phyloP scores from a whole-genome alignment of 495 filamentous ascomycete genomes.

The Glutinoglossum americanum region DNA sequence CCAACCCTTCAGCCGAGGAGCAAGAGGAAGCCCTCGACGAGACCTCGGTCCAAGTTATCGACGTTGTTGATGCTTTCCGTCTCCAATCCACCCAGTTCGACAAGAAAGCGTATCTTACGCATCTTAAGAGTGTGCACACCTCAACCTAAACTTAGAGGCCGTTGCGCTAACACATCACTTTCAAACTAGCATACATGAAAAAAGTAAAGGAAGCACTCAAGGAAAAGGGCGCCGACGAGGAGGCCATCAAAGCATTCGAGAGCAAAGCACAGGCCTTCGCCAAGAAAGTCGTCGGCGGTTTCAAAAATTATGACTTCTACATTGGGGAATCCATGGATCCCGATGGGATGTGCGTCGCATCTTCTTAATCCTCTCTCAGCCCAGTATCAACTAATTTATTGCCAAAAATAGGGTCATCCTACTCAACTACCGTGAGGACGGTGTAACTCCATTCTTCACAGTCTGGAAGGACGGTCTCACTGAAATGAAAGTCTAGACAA shows the following conservation, averaged over 20 bases:
- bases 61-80: conserved; percentile 84
- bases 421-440: conserved; percentile 94
- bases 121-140: conserved; percentile 52
- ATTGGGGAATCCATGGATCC: conserved; percentile 77
- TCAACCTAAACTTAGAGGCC: background rate
- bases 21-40: conserved; percentile 54
- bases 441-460: conserved; percentile 67
- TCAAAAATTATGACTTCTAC: conserved; percentile 90
- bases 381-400: background rate
- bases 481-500: conserved; percentile 86
- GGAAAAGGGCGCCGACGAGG: conserved; percentile 34
- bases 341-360: conserved; percentile 56
- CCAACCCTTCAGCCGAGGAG: conserved; percentile 91
- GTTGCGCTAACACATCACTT: background rate
- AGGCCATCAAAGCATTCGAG: conserved; percentile 57
- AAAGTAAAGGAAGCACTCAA: conserved; percentile 47
- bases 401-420: conserved; percentile 50
- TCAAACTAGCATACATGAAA: conserved; percentile 67
- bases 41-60: conserved; percentile 56
- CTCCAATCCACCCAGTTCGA: conserved; percentile 55
- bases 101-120: conserved; percentile 58
- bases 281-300: conserved; percentile 61
- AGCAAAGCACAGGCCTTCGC: conserved; percentile 41
- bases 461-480: conserved; percentile 92
- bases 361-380: background rate